These are phyloP conservation scores for Eucommia ulmoides DNA, from an alignment of 257 asterid genomes.

Conservation along the genomic window DNA sequence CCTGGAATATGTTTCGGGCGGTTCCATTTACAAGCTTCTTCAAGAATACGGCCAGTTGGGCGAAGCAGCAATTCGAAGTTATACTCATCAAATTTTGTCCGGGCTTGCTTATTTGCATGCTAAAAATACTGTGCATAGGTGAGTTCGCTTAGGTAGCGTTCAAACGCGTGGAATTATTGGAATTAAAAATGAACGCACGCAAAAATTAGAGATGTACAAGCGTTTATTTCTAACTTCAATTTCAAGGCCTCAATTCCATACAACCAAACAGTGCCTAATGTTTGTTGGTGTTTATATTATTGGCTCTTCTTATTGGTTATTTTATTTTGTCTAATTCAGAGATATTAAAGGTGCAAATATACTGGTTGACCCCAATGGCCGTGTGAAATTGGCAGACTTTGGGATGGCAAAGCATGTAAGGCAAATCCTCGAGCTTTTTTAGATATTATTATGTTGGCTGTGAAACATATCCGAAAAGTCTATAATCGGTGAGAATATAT, in stretches of 20 bases:
- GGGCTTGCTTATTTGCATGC: constrained; percentile 59
- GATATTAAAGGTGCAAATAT: constrained; percentile 67
- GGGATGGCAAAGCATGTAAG: constrained; percentile 73
- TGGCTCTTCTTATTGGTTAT: neutral
- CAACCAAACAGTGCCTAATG: too few relatives aligned
- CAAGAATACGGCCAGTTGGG: constrained; percentile 60
- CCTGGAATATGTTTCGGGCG: constrained; percentile 67
- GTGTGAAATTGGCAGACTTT: constrained; percentile 57
- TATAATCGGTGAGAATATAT: too few relatives aligned
- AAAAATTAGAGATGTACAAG: too few relatives aligned
- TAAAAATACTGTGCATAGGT: constrained; percentile 54
- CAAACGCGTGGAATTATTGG: too few relatives aligned
- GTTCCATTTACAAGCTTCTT: constrained; percentile 52
- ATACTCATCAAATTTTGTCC: constrained; percentile 45
- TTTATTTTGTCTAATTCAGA: constrained; percentile 26
- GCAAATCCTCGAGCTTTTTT: constrained; percentile 6
- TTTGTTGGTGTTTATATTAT: too few relatives aligned
- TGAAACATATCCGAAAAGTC: constrained; percentile 1
- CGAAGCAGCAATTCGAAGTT: constrained; percentile 46
- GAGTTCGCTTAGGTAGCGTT: too few relatives aligned
- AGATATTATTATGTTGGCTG: constrained; percentile 2
- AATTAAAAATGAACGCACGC: too few relatives aligned
- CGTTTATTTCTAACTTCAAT: too few relatives aligned
- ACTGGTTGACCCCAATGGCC: constrained; percentile 59
- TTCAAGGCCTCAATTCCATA: too few relatives aligned